Evolutionary conservation across 257 asterid species (phyloP).

Genomic region (Solanum tacnaense): DNA sequence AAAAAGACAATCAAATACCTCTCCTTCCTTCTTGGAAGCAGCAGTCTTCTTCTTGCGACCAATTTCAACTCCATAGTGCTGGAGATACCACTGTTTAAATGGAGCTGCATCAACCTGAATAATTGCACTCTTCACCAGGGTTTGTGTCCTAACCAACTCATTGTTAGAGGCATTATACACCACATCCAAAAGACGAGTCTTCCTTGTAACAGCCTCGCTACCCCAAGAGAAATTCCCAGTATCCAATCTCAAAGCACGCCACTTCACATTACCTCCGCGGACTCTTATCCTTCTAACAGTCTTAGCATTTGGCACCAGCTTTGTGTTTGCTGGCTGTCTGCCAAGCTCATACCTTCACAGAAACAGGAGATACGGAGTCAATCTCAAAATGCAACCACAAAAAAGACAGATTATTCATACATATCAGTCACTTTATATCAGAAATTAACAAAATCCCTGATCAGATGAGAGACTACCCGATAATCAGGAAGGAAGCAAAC

Average conservation of each 20-base stretch:
- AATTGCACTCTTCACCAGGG: slow-evolving; percentile 35
- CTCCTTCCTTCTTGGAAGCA: slow-evolving; percentile 31
- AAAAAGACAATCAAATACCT: slow-evolving; percentile 1
- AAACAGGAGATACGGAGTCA: neutral
- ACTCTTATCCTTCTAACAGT: slow-evolving; percentile 27
- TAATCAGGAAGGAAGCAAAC: neutral
- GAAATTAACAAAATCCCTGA: neutral
- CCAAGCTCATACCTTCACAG: slow-evolving; percentile 32
- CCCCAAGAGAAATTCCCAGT: slow-evolving; percentile 52
- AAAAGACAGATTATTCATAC: neutral
- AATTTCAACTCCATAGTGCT: slow-evolving; percentile 33
- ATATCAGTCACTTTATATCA: neutral
- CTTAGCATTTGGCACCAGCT: slow-evolving; percentile 21
- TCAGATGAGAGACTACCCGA: neutral
- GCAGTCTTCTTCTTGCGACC: slow-evolving; percentile 29
- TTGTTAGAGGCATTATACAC: slow-evolving; percentile 39
- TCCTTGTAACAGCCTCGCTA: slow-evolving; percentile 33
- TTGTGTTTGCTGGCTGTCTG: slow-evolving; percentile 34
- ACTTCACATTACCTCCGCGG: slow-evolving; percentile 43
- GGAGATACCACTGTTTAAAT: slow-evolving; percentile 41
- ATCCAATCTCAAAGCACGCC: slow-evolving; percentile 48
- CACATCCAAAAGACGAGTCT: slow-evolving; percentile 29
- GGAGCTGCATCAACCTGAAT: slow-evolving; percentile 45
- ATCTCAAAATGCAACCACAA: neutral
- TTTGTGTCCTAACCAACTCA: slow-evolving; percentile 35